Evolutionary conservation across 352 stramenopile genomes (phyloP), one percentile per base, ranked within the genome.

Genomic region (Phytophthora lateralis): DNA sequence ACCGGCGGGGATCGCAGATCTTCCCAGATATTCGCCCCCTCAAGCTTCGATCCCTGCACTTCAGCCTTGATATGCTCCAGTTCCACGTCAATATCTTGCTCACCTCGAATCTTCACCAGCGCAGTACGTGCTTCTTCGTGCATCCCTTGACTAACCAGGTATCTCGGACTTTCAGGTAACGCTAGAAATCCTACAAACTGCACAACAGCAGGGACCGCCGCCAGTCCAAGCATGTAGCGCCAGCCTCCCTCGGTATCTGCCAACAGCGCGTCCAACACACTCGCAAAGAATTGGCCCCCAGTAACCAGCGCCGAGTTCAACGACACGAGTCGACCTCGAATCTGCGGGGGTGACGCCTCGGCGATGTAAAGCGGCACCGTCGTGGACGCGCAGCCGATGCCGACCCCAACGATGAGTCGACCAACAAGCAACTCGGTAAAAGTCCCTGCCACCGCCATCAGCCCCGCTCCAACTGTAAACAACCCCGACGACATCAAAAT

Each of bases 191-290:
- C 83, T 14, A 91, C 0, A 27, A 93, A 78, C 57, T 95, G 86
- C 14, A 90, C 34, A 3, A 74, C 55, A 1, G 82, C 83, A 8
- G 86, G 86, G n/a, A 93, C 46, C 8, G 80, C 72, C 0, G 78
- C 80, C 21, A 93, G 68, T 1, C 86, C 86, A 1, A 95, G 82
- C 86, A 95, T 93, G 60, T 88, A 93, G 17, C 86, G 69, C 86
- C 86, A 95, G 3, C 86, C 82, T 30, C 80, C 69, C 6, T 70
- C 56, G 5, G 80, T 71, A n/a, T 61, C 24, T 30, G 78, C 87
- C 32, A 93, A 57, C 17, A 82, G 14, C 0, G 82, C 84, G 6
- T 75, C 80, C n/a, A 93, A 54, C 0, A 93, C 49, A 43, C 69
- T 85, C 6, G 84, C 82, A 43, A 93, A 91, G 66, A 93, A 93